phyloP scores from a whole-genome alignment of 2,329 filamentous ascomycete genomes.

The Zymoseptoria passerinii region DNA sequence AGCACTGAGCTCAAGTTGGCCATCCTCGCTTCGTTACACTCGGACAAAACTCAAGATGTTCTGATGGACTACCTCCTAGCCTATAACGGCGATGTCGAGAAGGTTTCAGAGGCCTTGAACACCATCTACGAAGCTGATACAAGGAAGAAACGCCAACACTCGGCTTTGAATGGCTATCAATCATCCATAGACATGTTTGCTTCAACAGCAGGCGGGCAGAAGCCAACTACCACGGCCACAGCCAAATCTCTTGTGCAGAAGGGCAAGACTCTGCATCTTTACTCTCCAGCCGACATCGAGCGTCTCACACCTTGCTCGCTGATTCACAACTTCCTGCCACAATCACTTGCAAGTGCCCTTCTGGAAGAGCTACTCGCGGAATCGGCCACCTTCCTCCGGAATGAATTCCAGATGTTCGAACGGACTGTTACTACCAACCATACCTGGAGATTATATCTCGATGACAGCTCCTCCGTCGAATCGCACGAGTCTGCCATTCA shows the following conservation, averaged over 20 bases:
- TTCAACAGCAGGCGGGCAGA: background rate
- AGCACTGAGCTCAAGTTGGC: slow-evolving; percentile 87
- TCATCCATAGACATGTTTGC: slow-evolving; percentile 31
- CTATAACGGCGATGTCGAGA: slow-evolving; percentile 66
- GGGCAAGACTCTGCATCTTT: slow-evolving; percentile 76
- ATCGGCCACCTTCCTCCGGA: slow-evolving; percentile 59
- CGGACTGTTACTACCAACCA: slow-evolving; percentile 79
- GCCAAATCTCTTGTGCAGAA: slow-evolving; percentile 54
- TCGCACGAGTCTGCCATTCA: slow-evolving; percentile 70
- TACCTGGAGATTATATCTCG: slow-evolving; percentile 75
- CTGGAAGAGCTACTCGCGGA: slow-evolving; percentile 69
- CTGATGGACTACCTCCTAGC: slow-evolving; percentile 73
- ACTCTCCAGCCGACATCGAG: slow-evolving; percentile 70
- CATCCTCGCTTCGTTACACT: slow-evolving; percentile 68
- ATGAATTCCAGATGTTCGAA: slow-evolving; percentile 80
- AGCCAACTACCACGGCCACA: background rate
- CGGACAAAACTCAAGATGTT: slow-evolving; percentile 52
- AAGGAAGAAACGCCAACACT: background rate
- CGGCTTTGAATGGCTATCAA: slow-evolving; percentile 32
- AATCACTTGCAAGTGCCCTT: slow-evolving; percentile 62
- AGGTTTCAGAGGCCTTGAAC: slow-evolving; percentile 51
- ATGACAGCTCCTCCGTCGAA: slow-evolving; percentile 59
- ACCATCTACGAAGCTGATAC: slow-evolving; percentile 8
- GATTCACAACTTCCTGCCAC: slow-evolving; percentile 79
- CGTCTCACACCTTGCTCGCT: slow-evolving; percentile 83